Conservation (phyloP, 2,329 filamentous ascomycete genomes). For the Helicocarpus griseus region DNA sequence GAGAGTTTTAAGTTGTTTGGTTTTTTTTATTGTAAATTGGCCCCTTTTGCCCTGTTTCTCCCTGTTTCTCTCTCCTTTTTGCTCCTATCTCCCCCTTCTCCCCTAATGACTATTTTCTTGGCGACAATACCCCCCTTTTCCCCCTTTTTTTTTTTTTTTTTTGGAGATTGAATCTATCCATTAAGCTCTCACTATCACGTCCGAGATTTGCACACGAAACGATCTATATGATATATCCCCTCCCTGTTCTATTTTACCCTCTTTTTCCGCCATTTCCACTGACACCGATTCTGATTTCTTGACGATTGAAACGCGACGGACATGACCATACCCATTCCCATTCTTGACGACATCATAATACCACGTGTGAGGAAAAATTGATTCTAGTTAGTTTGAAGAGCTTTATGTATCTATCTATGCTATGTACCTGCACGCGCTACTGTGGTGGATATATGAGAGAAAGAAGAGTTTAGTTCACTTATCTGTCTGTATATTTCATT, state of each 20-base stretch:
- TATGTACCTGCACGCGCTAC: no score
- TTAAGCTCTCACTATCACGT: background rate
- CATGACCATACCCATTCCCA: background rate
- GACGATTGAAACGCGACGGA: background rate
- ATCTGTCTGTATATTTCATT: no score
- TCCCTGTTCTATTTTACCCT: background rate
- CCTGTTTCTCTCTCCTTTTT: conserved; percentile 3
- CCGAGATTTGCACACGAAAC: background rate
- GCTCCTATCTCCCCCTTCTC: background rate
- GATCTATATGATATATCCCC: background rate
- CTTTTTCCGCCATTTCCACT: background rate
- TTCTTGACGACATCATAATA: conserved; percentile 1
- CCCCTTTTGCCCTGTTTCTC: background rate
- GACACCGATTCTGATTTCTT: background rate
- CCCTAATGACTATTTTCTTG: conserved; percentile 4
- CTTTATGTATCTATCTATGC: no score
- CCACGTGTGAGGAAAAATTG: no score
- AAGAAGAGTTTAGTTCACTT: no score
- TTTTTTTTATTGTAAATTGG: conserved; percentile 2
- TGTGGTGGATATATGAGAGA: no score
- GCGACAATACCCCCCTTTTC: background rate
- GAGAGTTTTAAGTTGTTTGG: background rate
- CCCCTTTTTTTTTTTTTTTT: background rate
- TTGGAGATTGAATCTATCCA: background rate
- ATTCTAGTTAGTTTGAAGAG: no score